A percentile compares a stretch with the other conserved stretches of the same genome.
Conservation (phyloP, 495 filamentous ascomycete species). For the Xylaria longipes region DNA sequence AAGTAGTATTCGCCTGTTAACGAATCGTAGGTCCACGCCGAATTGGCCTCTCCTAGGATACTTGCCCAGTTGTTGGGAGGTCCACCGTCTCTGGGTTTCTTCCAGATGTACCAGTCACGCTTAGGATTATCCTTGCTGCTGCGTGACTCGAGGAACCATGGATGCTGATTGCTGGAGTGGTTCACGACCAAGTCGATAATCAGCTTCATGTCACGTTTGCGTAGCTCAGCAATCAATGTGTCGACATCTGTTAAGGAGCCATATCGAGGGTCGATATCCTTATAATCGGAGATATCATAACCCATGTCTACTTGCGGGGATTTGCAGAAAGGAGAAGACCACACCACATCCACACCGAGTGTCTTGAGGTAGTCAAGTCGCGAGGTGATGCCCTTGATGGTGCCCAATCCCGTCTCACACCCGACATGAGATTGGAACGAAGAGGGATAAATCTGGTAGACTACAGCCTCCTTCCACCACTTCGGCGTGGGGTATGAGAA, state of each 20-base stretch:
- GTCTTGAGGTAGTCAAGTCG: constrained; percentile 57
- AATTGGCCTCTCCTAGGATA: constrained; percentile 61
- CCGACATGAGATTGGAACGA: constrained; percentile 66
- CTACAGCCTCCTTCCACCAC: constrained; percentile 32
- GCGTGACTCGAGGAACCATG: constrained; percentile 67
- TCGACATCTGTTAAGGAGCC: constrained; percentile 67
- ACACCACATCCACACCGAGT: constrained; percentile 64
- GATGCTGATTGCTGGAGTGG: constrained; percentile 67
- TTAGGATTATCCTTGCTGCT: constrained; percentile 57
- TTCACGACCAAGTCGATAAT: constrained; percentile 72
- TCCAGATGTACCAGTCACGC: constrained; percentile 71
- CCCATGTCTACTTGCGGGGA: constrained; percentile 65
- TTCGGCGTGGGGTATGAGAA: constrained; percentile 11
- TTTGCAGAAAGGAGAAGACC: constrained; percentile 66
- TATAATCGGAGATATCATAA: constrained; percentile 68
- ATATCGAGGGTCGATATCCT: constrained; percentile 61
- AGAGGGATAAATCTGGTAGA: constrained; percentile 70
- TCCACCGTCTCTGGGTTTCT: constrained; percentile 58
- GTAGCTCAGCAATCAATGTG: constrained; percentile 58
- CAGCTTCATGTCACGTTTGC: constrained; percentile 66
- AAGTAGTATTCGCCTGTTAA: constrained; percentile 65
- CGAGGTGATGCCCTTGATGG: constrained; percentile 38
- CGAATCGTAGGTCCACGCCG: constrained; percentile 66
- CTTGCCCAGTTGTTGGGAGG: constrained; percentile 70
- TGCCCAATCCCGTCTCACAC: constrained; percentile 59